Evolutionary conservation across 495 filamentous ascomycete species (phyloP).

Genomic region (Rhizodiscina lignyota): DNA sequence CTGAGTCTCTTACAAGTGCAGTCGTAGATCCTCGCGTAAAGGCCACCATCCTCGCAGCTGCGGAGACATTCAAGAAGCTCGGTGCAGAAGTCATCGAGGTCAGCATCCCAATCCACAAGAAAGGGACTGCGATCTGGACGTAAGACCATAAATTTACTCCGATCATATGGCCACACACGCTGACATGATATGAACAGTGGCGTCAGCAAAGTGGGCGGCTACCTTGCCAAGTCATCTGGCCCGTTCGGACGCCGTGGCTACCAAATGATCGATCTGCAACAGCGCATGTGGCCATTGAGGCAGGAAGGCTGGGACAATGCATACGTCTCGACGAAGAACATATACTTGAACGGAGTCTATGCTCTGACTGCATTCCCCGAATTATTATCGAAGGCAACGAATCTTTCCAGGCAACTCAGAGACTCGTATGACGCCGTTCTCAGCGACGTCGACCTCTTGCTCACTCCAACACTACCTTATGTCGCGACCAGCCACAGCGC

Average conservation of each 20-base stretch:
- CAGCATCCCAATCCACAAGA: conserved; percentile 32
- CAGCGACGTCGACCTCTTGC: conserved; percentile 26
- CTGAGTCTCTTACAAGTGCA: conserved; percentile 30
- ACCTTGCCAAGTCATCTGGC: conserved; percentile 24
- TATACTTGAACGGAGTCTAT: neutral
- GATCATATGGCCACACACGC: neutral
- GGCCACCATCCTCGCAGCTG: conserved; percentile 25
- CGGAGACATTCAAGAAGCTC: conserved; percentile 28
- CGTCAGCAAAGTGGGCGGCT: conserved; percentile 26
- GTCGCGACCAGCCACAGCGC: conserved; percentile 18
- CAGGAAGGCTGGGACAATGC: neutral
- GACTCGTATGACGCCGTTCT: conserved; percentile 29
- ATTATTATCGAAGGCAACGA: conserved; percentile 24
- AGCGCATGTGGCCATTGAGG: neutral
- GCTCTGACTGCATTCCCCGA: conserved; percentile 8
- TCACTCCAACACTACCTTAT: conserved; percentile 27
- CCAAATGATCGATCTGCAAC: neutral
- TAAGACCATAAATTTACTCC: neutral
- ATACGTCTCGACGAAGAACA: neutral
- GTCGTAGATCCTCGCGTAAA: conserved; percentile 27
- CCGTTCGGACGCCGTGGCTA: conserved; percentile 1
- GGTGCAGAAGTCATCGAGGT: conserved; percentile 35
- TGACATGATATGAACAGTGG: conserved; percentile 11
- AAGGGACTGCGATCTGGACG: conserved; percentile 33
- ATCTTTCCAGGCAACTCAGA: conserved; percentile 25